These are phyloP conservation scores for Breviolum minutum DNA, from an alignment of 73 alveolate species.

Conservation along the genomic window DNA sequence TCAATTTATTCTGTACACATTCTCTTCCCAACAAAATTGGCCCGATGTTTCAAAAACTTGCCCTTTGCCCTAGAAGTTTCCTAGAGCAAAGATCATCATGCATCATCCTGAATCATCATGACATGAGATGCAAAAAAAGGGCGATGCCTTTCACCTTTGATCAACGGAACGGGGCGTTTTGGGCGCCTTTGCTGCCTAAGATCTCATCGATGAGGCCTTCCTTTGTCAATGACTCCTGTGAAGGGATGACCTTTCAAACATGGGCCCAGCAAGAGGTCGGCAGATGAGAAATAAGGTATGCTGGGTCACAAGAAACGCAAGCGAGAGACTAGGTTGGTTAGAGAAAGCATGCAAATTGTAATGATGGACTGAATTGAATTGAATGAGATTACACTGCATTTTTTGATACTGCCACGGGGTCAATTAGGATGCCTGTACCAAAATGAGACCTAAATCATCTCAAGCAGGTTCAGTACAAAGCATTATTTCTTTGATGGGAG, in stretches of 20 bases:
- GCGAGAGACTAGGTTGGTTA: neutral
- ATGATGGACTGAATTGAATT: too few species aligned
- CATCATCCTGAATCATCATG: too few species aligned
- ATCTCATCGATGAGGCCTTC: slow-evolving; percentile 15
- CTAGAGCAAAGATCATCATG: too few species aligned
- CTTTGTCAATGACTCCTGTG: neutral
- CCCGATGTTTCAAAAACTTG: too few species aligned
- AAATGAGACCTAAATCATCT: too few species aligned
- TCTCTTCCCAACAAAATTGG: too few species aligned
- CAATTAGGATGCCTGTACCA: neutral
- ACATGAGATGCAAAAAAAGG: too few species aligned
- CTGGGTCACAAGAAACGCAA: neutral
- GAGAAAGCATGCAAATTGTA: too few species aligned
- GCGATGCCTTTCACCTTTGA: neutral
- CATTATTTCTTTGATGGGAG: neutral
- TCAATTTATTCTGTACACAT: neutral
- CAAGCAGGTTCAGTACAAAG: too few species aligned
- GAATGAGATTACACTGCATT: neutral
- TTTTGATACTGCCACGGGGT: neutral
- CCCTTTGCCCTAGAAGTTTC: too few species aligned
- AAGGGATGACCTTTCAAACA: neutral
- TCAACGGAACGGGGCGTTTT: neutral
- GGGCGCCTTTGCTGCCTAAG: slow-evolving; percentile 17
- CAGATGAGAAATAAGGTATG: neutral
- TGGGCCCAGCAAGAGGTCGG: too few species aligned